Conservation (phyloP, 140 eudicot genomes). For the Flaveria floridana region DNA sequence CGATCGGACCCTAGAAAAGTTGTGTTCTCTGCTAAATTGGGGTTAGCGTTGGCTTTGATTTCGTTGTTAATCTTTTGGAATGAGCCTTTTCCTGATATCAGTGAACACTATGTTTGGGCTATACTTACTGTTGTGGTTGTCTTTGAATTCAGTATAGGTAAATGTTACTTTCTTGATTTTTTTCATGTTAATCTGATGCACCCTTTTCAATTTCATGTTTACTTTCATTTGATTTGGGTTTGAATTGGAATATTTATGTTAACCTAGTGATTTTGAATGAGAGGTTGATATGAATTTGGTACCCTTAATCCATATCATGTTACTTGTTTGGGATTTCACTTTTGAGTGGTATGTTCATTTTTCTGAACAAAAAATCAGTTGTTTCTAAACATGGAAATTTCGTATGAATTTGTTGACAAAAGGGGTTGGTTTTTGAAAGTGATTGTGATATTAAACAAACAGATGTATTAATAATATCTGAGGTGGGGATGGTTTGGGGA, state of each 20-base stretch:
- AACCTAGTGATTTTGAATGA: background rate
- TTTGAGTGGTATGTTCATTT: background rate
- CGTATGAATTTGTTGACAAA: conserved; percentile 13
- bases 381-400: background rate
- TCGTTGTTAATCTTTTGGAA: conserved; percentile 63
- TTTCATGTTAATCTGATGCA: background rate
- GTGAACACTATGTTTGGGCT: conserved; percentile 77
- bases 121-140: conserved; percentile 81
- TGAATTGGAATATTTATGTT: conserved; percentile 12
- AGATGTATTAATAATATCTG: background rate
- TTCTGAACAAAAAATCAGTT: background rate
- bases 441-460: background rate
- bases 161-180: background rate
- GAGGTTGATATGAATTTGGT: background rate
- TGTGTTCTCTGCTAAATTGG: conserved; percentile 65
- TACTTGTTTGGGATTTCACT: background rate
- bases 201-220: background rate
- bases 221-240: conserved; percentile 13
- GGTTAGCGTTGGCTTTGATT: conserved; percentile 57
- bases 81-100: conserved; percentile 53
- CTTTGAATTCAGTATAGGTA: conserved; percentile 85
- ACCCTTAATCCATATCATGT: conserved; percentile 5
- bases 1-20: conserved; percentile 67
- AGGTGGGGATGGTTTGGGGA: conserved; percentile 12
- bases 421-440: background rate